Conservation (phyloP, 2,329 filamentous ascomycete genomes). For the Colletotrichum musicola region DNA sequence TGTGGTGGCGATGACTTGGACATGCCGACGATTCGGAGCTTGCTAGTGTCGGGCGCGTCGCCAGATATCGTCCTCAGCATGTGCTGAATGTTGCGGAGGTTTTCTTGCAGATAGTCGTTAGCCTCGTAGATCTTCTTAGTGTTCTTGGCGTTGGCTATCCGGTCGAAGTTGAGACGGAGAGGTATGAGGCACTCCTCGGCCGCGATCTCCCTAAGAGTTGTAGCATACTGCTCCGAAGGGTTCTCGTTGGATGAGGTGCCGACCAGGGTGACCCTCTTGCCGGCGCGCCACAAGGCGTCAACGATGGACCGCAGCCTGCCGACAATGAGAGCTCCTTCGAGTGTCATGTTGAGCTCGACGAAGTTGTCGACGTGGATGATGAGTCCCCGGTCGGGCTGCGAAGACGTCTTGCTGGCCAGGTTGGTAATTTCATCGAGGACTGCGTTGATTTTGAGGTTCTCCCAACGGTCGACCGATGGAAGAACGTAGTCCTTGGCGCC, state of each 20-base stretch:
- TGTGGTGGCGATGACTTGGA: constrained; percentile 35
- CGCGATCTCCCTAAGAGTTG: constrained; percentile 54
- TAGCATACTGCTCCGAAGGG: constrained; percentile 57
- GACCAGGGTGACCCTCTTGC: constrained; percentile 80
- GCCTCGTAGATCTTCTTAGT: constrained; percentile 41
- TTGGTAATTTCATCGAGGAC: constrained; percentile 66
- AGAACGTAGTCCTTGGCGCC: constrained; percentile 46
- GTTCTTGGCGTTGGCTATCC: constrained; percentile 39
- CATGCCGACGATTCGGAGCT: constrained; percentile 32
- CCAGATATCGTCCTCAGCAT: constrained; percentile 58
- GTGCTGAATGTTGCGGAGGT: constrained; percentile 59
- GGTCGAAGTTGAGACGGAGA: constrained; percentile 43
- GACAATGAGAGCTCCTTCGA: constrained; percentile 78
- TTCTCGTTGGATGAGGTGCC: constrained; percentile 78
- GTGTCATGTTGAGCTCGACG: constrained; percentile 78
- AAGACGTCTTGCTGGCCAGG: constrained; percentile 19
- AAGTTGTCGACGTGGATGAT: constrained; percentile 87
- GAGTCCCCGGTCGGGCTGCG: constrained; percentile 58
- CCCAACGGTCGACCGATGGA: constrained; percentile 65
- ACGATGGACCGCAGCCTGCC: constrained; percentile 77
- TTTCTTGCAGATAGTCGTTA: constrained; percentile 58
- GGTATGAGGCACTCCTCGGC: constrained; percentile 55
- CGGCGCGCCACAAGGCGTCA: constrained; percentile 77
- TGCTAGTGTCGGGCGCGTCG: constrained; percentile 37
- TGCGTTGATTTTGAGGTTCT: constrained; percentile 70